Percentiles rank a stretch among this genome's conserved stretches.
Evolutionary conservation across 805 yeast genomes (phyloP).

Genomic region (Yarrowia divulgata): DNA sequence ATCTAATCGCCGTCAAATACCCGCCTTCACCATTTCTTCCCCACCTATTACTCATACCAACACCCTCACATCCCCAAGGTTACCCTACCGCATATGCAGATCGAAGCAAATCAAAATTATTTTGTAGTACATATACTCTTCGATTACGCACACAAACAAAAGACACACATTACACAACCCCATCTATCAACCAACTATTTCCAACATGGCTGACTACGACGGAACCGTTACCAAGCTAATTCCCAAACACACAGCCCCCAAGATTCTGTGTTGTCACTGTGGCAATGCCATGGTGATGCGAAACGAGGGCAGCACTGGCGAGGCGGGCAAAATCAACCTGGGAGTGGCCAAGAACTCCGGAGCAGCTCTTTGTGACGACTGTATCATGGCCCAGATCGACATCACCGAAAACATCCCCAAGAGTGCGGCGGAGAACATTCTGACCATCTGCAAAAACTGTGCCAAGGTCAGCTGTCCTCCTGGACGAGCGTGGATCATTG

Average conservation of each 20-base stretch:
- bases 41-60: neutral
- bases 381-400: conserved; percentile 89
- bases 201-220: conserved; percentile 8
- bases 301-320: neutral
- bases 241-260: conserved; percentile 61
- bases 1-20: too few relatives aligned
- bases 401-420: conserved; percentile 90
- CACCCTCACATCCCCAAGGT: neutral
- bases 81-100: conserved; percentile 36
- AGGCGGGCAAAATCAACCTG: conserved; percentile 33
- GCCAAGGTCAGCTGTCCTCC: conserved; percentile 94
- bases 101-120: conserved; percentile 32
- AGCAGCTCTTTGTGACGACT: conserved; percentile 91
- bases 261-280: conserved; percentile 94
- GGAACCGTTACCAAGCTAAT: conserved; percentile 43
- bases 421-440: conserved; percentile 64
- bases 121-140: neutral
- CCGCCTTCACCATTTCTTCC: neutral
- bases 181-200: too few relatives aligned
- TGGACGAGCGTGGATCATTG: conserved; percentile 78
- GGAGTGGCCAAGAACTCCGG: conserved; percentile 71
- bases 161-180: neutral
- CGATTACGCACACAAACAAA: neutral
- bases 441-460: conserved; percentile 95
- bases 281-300: conserved; percentile 84